Evolutionary conservation across 2,329 filamentous ascomycete genomes (phyloP), one percentile per base, ranked within the genome.

Genomic region (Aspergillus niger): DNA sequence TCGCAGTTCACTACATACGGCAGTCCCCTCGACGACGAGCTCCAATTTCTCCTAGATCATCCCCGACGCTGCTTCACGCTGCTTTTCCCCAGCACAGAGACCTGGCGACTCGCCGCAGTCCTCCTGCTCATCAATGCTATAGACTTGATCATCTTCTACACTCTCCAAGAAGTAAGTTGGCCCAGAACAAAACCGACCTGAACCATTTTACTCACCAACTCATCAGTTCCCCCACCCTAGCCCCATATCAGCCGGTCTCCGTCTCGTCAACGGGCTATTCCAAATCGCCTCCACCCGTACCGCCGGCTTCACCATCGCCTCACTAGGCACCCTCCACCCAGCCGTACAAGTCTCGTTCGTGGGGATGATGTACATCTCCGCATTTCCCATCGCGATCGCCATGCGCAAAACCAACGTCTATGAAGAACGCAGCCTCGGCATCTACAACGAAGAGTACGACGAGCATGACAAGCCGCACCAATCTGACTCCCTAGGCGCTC

Each of bases 31-130:
- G 96, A 90, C 85, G 92, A 97, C 73, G 93, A 97, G 73, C 80
- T 97, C 15, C 85, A 86, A 32, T 97, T 97, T 70, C 79, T 98
- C 22, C 85, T 98, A 1, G 92, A 97, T 69, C 94, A 97, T 68
- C 94, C 94, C 0, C 89, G 94, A 71, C 90, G 95, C 50, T 98
- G 95, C 77, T 99, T 97, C 72, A 98, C 94, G 0, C 81, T 97
- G 11, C 81, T 98, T 0, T 98, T 98, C 67, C 94, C 94, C 0
- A 87, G 89, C 0, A 86, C 85, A 41, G 91, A 92, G 4, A 97
- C 91, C 0, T 97, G 93, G 94, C 95, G 91, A 90, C 82, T 98
- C 0, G 94, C 97, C 70, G 89, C 86, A 78, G 89, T 97, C 22
- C 81, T 98, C 10, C 81, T 96, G 5, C 72, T 88, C 5, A 82